Base-by-base conservation (phyloP, 768 basidiomycete species). In the Agrocybe pediades region DNA sequence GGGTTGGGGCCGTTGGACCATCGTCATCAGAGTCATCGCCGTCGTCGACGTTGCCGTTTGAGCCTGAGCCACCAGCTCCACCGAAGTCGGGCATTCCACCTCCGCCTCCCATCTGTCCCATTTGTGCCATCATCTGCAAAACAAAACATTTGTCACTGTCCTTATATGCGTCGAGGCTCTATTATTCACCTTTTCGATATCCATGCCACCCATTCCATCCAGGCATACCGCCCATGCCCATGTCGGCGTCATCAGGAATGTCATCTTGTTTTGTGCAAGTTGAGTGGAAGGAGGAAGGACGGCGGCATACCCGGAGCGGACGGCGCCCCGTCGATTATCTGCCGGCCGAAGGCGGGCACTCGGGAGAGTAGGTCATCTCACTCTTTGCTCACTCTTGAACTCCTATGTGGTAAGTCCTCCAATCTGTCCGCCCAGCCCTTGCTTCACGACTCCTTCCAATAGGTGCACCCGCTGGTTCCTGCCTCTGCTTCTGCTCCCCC, bases 381-480 rank as follows among this genome's bases (percentile, higher is more conserved):
- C 30, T 42, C 30, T 24, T 29, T 23, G 40, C 44, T 54, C 23
- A 60, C n/a, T n/a, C n/a, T n/a, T n/a, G n/a, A n/a, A n/a, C n/a
- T n/a, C n/a, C 57, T 49, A 70, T 87, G 87, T 88, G 84, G 85
- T 86, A 58, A 54, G 80, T 47, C 33, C 9, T 2, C 21, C 39
- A 30, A 5, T n/a, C n/a, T n/a, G n/a, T n/a, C n/a, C n/a, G n/a
- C n/a, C n/a, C n/a, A n/a, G n/a, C n/a, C n/a, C n/a, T n/a, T n/a
- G n/a, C n/a, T n/a, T n/a, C n/a, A n/a, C n/a, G n/a, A n/a, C n/a
- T 41, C 17, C 42, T 2, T n/a, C 44, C 46, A 24, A 1, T 50
- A 89, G 90, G 89, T 92, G 90, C 60, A 92, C 90, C 13, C 81
- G 90, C 47, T 93, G 91, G 91, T 92, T 87, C 67, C 72, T 93